Conservation (phyloP, 2,329 filamentous ascomycete species). For the Macrophomina tecta region DNA sequence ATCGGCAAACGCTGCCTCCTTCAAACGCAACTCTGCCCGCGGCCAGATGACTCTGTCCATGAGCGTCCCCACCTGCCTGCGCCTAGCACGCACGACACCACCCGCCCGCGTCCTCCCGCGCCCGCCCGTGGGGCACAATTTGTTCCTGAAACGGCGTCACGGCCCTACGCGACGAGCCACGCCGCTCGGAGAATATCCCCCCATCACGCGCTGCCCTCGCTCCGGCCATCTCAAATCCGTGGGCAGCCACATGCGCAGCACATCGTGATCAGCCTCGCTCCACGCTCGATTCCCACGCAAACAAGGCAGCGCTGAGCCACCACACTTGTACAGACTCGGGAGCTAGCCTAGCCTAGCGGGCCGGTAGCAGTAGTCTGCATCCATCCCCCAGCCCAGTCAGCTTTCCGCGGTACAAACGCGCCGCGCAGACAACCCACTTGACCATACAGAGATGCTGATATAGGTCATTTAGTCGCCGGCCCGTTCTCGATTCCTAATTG, state of each 20-base stretch:
- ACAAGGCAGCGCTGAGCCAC: slow-evolving; percentile 6
- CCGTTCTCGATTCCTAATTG: slow-evolving; percentile 21
- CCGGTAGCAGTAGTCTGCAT: slow-evolving; percentile 5
- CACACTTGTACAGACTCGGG: slow-evolving; percentile 17
- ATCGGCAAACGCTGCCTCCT: not conserved
- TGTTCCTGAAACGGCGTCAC: slow-evolving; percentile 21
- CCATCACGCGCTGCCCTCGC: slow-evolving; percentile 3
- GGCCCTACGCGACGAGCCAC: not conserved
- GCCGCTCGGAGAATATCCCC: slow-evolving; percentile 10
- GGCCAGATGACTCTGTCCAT: not conserved
- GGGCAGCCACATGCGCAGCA: slow-evolving; percentile 18
- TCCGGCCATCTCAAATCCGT: slow-evolving; percentile 9
- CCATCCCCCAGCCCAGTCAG: slow-evolving; percentile 14
- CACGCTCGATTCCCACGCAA: slow-evolving; percentile 3
- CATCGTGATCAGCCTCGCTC: slow-evolving; percentile 13
- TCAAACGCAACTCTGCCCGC: too few relatives aligned
- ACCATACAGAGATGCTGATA: slow-evolving; percentile 21
- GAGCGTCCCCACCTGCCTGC: not conserved
- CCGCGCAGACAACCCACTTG: slow-evolving; percentile 9
- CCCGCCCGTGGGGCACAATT: slow-evolving; percentile 8
- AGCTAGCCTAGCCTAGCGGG: slow-evolving; percentile 11
- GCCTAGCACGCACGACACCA: not conserved
- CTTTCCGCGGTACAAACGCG: slow-evolving; percentile 17
- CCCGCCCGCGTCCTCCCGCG: not conserved
- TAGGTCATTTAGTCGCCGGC: slow-evolving; percentile 19